These are phyloP conservation scores for Auricularia heimuer DNA, from an alignment of 768 basidiomycete species.

Conservation along the genomic window DNA sequence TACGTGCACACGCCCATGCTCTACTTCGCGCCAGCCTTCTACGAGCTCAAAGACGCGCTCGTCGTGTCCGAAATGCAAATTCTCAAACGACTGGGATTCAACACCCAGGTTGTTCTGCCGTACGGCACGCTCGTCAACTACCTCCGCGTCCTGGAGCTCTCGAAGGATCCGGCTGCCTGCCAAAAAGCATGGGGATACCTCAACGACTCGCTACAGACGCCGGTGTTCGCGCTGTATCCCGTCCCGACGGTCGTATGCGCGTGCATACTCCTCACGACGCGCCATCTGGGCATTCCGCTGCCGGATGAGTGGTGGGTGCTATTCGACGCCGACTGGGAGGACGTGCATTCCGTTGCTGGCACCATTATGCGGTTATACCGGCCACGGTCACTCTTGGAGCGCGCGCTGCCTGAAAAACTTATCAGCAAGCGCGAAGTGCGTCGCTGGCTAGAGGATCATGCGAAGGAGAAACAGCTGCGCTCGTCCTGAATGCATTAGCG, in stretches of 20 bases:
- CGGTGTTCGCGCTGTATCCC: constrained; percentile 82
- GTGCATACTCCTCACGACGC: constrained; percentile 72
- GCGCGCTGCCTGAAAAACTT: constrained; percentile 42
- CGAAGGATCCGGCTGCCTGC: constrained; percentile 55
- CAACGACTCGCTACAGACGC: constrained; percentile 92
- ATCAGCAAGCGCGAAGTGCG: constrained; percentile 72
- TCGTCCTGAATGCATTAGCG: too few relatives aligned
- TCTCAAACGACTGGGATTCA: constrained; percentile 90
- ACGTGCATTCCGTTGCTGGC: constrained; percentile 80
- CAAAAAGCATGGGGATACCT: constrained; percentile 86
- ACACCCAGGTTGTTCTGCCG: constrained; percentile 85
- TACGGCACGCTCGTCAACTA: constrained; percentile 96
- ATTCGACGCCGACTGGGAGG: constrained; percentile 87
- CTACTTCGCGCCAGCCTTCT: constrained; percentile 82
- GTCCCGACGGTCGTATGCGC: constrained; percentile 86
- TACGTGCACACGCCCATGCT: constrained; percentile 66
- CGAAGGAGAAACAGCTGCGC: too few relatives aligned
- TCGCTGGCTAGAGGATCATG: constrained; percentile 63
- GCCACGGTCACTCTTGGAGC: constrained; percentile 34
- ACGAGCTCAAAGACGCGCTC: constrained; percentile 88
- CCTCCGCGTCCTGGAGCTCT: constrained; percentile 79
- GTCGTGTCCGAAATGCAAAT: constrained; percentile 97
- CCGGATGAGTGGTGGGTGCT: constrained; percentile 89
- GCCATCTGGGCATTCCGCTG: constrained; percentile 62
- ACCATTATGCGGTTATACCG: constrained; percentile 75